Percentiles rank a stretch among this genome's conserved stretches.
Conservation (phyloP, 225 moss, liverwort and hornwort species). For the Sphagnum tenellum region DNA sequence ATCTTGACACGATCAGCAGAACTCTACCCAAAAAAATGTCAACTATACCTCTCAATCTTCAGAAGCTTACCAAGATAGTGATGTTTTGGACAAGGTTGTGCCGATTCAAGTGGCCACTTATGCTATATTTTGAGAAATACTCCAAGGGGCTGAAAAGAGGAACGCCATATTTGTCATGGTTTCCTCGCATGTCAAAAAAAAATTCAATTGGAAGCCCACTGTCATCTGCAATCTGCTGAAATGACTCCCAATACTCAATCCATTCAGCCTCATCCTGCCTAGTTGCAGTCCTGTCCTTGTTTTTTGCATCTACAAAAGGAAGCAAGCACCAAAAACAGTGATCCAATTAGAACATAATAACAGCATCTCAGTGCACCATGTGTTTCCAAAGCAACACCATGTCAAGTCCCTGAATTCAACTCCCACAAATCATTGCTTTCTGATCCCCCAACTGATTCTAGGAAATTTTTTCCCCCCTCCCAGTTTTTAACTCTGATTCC, state of each 20-base stretch:
- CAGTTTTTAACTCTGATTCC: too few species aligned
- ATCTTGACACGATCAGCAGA: too few species aligned
- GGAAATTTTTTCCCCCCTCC: too few species aligned
- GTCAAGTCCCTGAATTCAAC: too few species aligned
- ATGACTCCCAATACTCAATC: conserved; percentile 55
- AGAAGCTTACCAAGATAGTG: conserved; percentile 51
- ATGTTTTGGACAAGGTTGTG: conserved; percentile 79
- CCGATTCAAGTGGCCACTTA: conserved; percentile 59
- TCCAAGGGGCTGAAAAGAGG: conserved; percentile 57
- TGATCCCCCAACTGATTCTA: too few species aligned
- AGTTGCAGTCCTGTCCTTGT: conserved; percentile 40
- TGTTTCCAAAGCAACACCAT: not conserved
- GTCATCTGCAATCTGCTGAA: conserved; percentile 47
- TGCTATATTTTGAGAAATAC: conserved; percentile 62
- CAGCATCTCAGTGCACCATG: conserved; percentile 1
- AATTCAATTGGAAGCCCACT: conserved; percentile 48
- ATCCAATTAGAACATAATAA: too few species aligned
- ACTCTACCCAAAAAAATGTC: too few species aligned
- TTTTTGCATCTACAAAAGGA: conserved; percentile 63
- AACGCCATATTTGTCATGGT: conserved; percentile 94
- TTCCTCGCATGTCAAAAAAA: conserved; percentile 76
- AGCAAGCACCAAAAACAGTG: too few species aligned
- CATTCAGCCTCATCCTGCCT: conserved; percentile 81
- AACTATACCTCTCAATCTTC: too few species aligned
- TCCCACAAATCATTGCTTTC: too few species aligned